phyloP scores from a whole-genome alignment of 352 stramenopile genomes.

The Pythium phragmiticola region DNA sequence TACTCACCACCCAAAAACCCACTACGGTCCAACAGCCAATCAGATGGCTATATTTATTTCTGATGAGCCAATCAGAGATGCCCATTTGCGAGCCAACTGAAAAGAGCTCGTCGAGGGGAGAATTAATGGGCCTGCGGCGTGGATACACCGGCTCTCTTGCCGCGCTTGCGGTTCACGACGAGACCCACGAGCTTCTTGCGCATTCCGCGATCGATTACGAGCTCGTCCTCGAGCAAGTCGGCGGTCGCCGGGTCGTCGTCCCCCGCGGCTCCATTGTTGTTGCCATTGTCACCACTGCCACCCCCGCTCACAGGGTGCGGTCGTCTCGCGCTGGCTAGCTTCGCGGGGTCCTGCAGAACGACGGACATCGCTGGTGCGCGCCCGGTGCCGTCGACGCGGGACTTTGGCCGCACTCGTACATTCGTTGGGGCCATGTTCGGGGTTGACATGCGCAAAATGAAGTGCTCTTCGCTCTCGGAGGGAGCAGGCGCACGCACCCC shows the following conservation, averaged over 20 bases:
- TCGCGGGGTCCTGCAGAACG: conserved; percentile 26
- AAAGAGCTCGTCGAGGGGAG: background rate
- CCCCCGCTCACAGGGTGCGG: conserved; percentile 31
- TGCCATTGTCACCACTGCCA: conserved; percentile 1
- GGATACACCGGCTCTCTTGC: conserved; percentile 43
- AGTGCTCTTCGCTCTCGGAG: conserved; percentile 79
- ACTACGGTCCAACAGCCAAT: conserved; percentile 8
- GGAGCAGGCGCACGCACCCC: conserved; percentile 51
- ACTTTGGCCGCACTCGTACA: conserved; percentile 77
- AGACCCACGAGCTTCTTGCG: conserved; percentile 82
- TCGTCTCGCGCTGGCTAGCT: conserved; percentile 19
- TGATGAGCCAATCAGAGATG: conserved; percentile 18
- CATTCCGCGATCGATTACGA: conserved; percentile 74
- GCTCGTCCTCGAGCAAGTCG: conserved; percentile 40
- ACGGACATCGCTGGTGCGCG: conserved; percentile 27
- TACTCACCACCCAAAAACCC: conserved; percentile 6
- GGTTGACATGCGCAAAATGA: conserved; percentile 80
- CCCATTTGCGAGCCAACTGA: conserved; percentile 11
- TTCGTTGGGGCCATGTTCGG: conserved; percentile 66
- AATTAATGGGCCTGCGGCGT: conserved; percentile 22
- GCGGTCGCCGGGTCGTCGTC: conserved; percentile 25
- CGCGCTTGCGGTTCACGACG: conserved; percentile 78
- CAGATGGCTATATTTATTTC: conserved; percentile 2
- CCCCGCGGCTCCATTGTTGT: conserved; percentile 30
- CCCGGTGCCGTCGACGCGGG: conserved; percentile 25